Percentiles rank a stretch among this genome's conserved stretches.
phyloP scores from a whole-genome alignment of 179 eudicot species.

The Drosera spatulata region DNA sequence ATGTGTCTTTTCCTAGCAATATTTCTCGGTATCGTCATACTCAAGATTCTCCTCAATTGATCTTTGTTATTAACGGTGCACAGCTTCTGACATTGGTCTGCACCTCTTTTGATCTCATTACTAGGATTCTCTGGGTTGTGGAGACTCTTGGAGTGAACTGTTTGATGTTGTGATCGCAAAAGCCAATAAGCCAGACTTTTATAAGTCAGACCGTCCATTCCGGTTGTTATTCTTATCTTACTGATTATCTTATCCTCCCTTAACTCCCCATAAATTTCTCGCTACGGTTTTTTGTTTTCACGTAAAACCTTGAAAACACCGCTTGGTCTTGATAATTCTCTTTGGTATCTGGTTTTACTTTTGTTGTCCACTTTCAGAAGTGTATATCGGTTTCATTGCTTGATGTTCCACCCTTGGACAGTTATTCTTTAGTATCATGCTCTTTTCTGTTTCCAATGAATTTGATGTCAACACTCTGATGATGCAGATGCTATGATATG shows the following conservation, averaged over 20 bases:
- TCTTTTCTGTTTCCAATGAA: no score
- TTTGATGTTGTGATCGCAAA: slow-evolving; percentile 98
- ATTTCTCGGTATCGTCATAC: no score
- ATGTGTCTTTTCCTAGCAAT: no score
- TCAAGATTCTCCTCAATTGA: no score
- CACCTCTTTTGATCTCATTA: slow-evolving; percentile 8
- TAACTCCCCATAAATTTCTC: neutral
- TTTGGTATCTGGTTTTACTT: neutral
- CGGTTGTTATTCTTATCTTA: slow-evolving; percentile 40
- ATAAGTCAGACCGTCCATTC: slow-evolving; percentile 93
- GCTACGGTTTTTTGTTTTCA: neutral
- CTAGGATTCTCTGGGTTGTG: slow-evolving; percentile 64
- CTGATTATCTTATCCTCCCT: slow-evolving; percentile 5
- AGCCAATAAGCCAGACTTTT: slow-evolving; percentile 97
- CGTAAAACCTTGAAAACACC: neutral
- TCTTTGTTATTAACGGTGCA: no score
- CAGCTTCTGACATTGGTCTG: neutral
- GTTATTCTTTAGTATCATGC: neutral
- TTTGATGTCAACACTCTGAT: neutral
- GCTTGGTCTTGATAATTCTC: neutral
- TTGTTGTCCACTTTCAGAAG: no score
- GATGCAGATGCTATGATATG: slow-evolving; percentile 66
- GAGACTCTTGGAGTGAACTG: slow-evolving; percentile 94
- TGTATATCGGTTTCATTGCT: neutral
- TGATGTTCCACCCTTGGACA: neutral